These are phyloP conservation scores for Mucor piriformis DNA, from an alignment of 371 early-diverging fungal species.

Conservation along the genomic window DNA sequence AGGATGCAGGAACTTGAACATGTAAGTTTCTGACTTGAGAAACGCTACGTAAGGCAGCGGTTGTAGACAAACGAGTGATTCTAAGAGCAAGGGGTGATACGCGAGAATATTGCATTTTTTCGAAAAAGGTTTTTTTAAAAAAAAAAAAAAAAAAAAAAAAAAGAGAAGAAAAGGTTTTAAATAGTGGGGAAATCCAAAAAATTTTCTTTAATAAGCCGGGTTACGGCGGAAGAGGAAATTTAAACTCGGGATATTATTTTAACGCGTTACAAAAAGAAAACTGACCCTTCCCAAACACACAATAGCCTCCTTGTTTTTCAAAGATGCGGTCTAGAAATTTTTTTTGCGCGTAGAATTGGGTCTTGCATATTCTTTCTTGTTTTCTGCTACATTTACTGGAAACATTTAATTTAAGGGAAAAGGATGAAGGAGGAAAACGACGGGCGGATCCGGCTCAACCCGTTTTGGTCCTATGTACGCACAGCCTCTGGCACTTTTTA, in stretches of 20 bases:
- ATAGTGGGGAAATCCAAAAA: not conserved
- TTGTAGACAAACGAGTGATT: conserved; percentile 20
- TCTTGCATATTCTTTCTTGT: not conserved
- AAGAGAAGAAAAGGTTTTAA: not conserved
- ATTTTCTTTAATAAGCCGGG: conserved; percentile 13
- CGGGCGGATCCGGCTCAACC: conserved; percentile 3
- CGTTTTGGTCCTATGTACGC: conserved; percentile 2
- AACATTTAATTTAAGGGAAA: not conserved
- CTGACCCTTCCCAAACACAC: not conserved
- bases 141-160: not conserved
- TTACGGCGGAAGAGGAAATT: conserved; percentile 20
- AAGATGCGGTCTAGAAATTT: too few species aligned
- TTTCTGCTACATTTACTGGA: not conserved
- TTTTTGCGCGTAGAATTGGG: not conserved
- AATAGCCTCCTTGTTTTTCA: not conserved
- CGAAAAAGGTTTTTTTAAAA: conserved; percentile 1
- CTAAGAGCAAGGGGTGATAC: conserved; percentile 25
- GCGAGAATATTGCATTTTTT: conserved; percentile 37
- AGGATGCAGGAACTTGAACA: conserved; percentile 42
- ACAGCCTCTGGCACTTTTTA: not conserved
- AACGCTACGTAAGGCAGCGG: conserved; percentile 24
- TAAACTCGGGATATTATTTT: conserved; percentile 15
- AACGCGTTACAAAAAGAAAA: not conserved
- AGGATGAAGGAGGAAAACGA: not conserved
- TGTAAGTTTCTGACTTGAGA: conserved; percentile 48